Percentiles rank a stretch among this genome's conserved stretches.
Conservation (phyloP, 2,329 filamentous ascomycete genomes). For the Alternaria hordeiaustralica region DNA sequence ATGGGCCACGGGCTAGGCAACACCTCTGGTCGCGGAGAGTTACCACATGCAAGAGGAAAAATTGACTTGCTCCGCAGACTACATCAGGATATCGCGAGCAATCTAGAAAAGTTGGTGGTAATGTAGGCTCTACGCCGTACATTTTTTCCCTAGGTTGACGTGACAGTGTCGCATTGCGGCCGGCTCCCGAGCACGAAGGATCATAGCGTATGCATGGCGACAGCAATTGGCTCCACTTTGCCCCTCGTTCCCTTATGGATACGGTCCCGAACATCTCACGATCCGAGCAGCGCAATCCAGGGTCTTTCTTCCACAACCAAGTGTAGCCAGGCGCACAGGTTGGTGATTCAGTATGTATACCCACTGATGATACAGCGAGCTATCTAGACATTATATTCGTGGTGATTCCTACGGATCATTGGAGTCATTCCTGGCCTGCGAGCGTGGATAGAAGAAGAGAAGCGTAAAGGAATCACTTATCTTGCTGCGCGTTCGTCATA, state of each 20-base stretch:
- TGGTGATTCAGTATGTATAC: background rate
- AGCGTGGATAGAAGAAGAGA: background rate
- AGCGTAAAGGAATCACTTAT: background rate
- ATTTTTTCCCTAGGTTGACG: background rate
- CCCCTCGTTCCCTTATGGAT: background rate
- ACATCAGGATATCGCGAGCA: background rate
- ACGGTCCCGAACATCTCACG: background rate
- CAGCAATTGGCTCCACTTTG: background rate
- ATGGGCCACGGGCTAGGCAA: background rate
- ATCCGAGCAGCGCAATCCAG: background rate
- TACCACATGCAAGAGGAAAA: background rate
- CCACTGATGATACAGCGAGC: background rate
- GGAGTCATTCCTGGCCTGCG: background rate
- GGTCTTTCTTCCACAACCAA: background rate
- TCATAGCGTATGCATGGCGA: background rate
- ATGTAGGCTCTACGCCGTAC: background rate
- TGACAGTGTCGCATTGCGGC: background rate
- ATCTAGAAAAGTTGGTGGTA: background rate
- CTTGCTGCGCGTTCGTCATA: too few relatives aligned
- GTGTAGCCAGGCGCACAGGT: background rate
- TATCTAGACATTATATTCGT: background rate
- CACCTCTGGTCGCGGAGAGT: background rate
- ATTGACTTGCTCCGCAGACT: background rate
- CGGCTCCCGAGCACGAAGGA: background rate
- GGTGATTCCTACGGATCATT: background rate